phyloP scores from a whole-genome alignment of 257 asterid genomes.

The Solanum virginianum region DNA sequence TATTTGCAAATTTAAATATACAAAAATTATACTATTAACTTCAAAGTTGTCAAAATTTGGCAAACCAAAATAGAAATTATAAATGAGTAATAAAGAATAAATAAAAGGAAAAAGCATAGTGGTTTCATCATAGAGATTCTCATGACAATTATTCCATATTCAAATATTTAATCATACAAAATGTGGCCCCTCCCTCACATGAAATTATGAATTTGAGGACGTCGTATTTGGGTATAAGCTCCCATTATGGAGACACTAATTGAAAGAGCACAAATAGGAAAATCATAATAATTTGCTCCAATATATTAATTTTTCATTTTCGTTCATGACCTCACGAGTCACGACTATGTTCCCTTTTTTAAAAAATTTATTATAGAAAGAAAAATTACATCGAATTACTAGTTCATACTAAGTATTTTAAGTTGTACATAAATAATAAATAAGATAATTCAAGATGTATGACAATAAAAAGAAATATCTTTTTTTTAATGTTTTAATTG shows the following conservation, averaged over 20 bases:
- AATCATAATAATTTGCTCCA: not conserved
- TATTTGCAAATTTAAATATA: no score
- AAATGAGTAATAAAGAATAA: not conserved
- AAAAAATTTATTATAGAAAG: not conserved
- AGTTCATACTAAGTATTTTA: not conserved
- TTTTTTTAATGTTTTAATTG: not conserved
- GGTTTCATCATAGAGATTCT: not conserved
- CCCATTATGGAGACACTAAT: slow-evolving; percentile 1
- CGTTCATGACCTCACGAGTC: not conserved
- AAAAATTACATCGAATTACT: not conserved
- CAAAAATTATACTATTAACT: not conserved
- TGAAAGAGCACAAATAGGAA: not conserved
- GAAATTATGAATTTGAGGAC: not conserved
- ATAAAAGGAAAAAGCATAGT: not conserved
- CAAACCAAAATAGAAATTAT: not conserved
- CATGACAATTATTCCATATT: not conserved
- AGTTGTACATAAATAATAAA: not conserved
- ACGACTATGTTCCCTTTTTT: not conserved
- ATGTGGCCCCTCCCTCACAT: not conserved
- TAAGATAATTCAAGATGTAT: not conserved
- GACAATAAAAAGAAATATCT: not conserved
- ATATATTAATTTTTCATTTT: not conserved
- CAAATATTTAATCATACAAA: not conserved
- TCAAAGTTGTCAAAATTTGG: not conserved
- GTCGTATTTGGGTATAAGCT: not conserved